Base-by-base conservation (phyloP, 148 eudicot genomes). In the Bassia scoparia region DNA sequence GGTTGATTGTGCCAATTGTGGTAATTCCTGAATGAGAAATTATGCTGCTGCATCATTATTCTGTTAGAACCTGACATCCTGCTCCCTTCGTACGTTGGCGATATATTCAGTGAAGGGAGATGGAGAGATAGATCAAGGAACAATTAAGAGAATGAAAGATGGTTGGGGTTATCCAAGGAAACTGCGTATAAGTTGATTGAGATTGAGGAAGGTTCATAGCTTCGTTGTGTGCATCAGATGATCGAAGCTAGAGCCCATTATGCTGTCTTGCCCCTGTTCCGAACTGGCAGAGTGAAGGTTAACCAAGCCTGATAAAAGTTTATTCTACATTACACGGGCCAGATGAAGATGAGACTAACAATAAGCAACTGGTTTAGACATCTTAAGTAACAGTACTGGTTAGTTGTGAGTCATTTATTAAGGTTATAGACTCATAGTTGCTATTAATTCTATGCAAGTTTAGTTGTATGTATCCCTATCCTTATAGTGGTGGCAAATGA, bases 141-240 rank as follows among this genome's bases (percentile, higher is more conserved):
- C 87, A 2, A 85, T 89, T 4, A 91, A 83, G 89, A 81, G 61
- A 72, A 87, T 91, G 90, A 91, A 83, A 81, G 91, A 87, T n/a
- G n/a, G 70, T 73, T 68, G 27, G 89, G 98, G 38, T 71, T 86
- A 26, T 70, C 84, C 11, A 94, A 94, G 78, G 97, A 84, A 73
- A 86, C 89, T 7, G 98, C n/a, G 98, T 41, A 72, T 77, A 54
- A 94, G 98, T 78, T 89, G 97, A 88, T 94, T 66, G 98, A 90
- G 83, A 82, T 89, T 74, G 91, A 91, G 79, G 55, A 76, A 77
- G 71, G 83, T 91, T 54, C 93, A 91, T 63, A 87, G 87, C 76
- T 91, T 91, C 67, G 91, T 91, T 34, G 95, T 88, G 58, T 83
- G 80, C 67, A 91, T 67, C 79, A 77, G 73, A 84, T 80, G 92